phyloP scores from a whole-genome alignment of 495 filamentous ascomycete species.

The Penicillium robsamsonii region DNA sequence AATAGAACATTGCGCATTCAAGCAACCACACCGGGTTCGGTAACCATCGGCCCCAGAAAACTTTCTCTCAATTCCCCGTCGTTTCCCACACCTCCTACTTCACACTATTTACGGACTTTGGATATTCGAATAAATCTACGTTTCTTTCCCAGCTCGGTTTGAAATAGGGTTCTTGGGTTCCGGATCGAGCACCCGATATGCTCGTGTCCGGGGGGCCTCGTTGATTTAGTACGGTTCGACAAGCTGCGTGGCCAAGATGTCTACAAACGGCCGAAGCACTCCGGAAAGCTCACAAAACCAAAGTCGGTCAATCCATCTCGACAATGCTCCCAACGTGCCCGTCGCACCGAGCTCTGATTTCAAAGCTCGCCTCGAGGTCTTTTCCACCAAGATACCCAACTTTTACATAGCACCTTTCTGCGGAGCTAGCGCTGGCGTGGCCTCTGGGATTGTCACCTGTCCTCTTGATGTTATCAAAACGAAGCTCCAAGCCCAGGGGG shows the following conservation, averaged over 20 bases:
- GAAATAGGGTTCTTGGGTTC: constrained; percentile 36
- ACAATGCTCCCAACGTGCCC: constrained; percentile 22
- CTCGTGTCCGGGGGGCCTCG: constrained; percentile 48
- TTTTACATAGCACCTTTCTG: constrained; percentile 63
- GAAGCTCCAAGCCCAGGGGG: constrained; percentile 95
- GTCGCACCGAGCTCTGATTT: constrained; percentile 29
- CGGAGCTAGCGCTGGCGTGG: constrained; percentile 84
- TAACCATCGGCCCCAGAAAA: constrained; percentile 32
- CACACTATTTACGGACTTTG: constrained; percentile 3
- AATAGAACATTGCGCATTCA: constrained; percentile 32
- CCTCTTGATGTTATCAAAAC: constrained; percentile 99
- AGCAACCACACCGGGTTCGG: constrained; percentile 26
- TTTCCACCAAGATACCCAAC: constrained; percentile 50
- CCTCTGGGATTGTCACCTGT: constrained; percentile 91
- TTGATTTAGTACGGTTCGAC: constrained; percentile 41
- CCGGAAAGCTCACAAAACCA: constrained; percentile 33
- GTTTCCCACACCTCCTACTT: constrained; percentile 5
- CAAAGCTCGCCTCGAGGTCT: constrained; percentile 56
- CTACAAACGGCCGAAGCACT: constrained; percentile 36
- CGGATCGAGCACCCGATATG: constrained; percentile 50
- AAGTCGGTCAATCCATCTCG: constrained; percentile 21
- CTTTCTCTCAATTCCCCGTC: constrained; percentile 14
- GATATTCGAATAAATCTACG: neutral
- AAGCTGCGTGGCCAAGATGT: constrained; percentile 42
- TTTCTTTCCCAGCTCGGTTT: constrained; percentile 12